Evolutionary conservation across 2,329 filamentous ascomycete genomes (phyloP).

Genomic region (Dissoconium aciculare): DNA sequence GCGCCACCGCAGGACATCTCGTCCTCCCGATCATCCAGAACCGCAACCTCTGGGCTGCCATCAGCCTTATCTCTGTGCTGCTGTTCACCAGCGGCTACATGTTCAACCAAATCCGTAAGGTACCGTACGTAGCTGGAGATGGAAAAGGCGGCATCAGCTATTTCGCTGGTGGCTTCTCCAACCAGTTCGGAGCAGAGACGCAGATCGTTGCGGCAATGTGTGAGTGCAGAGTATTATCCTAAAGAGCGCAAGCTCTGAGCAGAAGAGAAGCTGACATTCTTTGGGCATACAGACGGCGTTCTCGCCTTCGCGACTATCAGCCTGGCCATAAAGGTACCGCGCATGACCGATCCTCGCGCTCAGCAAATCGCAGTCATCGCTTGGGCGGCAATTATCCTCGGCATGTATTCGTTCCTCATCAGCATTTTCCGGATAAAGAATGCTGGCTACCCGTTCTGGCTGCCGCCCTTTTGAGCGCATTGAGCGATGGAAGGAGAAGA

Average conservation of each 20-base stretch:
- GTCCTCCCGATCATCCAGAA: slow-evolving; percentile 70
- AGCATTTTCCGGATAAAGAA: slow-evolving; percentile 94
- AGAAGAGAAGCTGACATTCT: no score
- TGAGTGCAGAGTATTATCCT: no score
- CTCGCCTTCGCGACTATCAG: slow-evolving; percentile 82
- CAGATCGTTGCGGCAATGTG: slow-evolving; percentile 90
- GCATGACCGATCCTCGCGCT: slow-evolving; percentile 58
- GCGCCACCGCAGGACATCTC: slow-evolving; percentile 61
- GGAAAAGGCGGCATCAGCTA: slow-evolving; percentile 76
- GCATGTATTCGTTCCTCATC: slow-evolving; percentile 85
- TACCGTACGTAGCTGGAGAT: slow-evolving; percentile 79
- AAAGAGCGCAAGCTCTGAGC: no score
- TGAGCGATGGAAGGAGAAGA: no score
- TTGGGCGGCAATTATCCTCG: slow-evolving; percentile 62
- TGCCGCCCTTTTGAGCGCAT: slow-evolving; percentile 64
- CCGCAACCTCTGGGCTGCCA: slow-evolving; percentile 83
- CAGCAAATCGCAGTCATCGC: slow-evolving; percentile 71
- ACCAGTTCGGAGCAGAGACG: slow-evolving; percentile 84
- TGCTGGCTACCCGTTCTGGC: slow-evolving; percentile 79
- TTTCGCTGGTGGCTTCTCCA: slow-evolving; percentile 84
- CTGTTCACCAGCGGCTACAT: slow-evolving; percentile 94
- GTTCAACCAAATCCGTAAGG: slow-evolving; percentile 97
- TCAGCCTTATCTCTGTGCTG: slow-evolving; percentile 77
- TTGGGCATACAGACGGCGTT: slow-evolving; percentile 46
- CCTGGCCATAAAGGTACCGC: slow-evolving; percentile 84